A percentile compares a stretch with the other conserved stretches of the same genome.
Evolutionary conservation across 1,284 basidiomycete species (phyloP).

Genomic region (Trametes sp.): DNA sequence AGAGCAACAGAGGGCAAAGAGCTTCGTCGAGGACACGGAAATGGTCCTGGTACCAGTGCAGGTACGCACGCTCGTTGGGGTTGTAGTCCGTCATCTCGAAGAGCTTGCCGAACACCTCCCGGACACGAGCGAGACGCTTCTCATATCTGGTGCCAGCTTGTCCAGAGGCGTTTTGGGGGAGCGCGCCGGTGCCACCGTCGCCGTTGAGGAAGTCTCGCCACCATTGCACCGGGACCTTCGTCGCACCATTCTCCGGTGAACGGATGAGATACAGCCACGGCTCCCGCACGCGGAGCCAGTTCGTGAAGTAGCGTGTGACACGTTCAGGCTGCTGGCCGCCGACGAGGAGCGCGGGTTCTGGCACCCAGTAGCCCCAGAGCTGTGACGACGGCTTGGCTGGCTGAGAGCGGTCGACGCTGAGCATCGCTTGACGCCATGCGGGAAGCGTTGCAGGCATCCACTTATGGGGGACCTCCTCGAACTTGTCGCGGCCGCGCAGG

Average conservation of each 20-base stretch:
- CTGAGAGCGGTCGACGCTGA: background rate
- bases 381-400: background rate
- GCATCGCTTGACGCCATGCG: conserved; percentile 6
- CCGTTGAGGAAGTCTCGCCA: conserved; percentile 16
- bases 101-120: no score
- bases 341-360: conserved; percentile 14
- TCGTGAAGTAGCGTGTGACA: conserved; percentile 2
- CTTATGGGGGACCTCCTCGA: conserved; percentile 4
- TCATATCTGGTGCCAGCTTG: no score
- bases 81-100: no score
- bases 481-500: conserved; percentile 13
- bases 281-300: conserved; percentile 4
- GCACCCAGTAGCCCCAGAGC: conserved; percentile 20
- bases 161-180: no score
- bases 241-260: background rate
- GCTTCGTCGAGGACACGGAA: no score
- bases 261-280: conserved; percentile 16
- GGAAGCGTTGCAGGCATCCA: conserved; percentile 8
- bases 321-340: conserved; percentile 1
- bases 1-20: conserved; percentile 3
- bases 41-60: no score
- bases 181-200: background rate
- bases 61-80: no score
- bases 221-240: background rate
- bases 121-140: no score